Evolutionary conservation across 148 eudicot genomes (phyloP), one percentile per base, ranked within the genome.

Genomic region (Pouteria glomerata): DNA sequence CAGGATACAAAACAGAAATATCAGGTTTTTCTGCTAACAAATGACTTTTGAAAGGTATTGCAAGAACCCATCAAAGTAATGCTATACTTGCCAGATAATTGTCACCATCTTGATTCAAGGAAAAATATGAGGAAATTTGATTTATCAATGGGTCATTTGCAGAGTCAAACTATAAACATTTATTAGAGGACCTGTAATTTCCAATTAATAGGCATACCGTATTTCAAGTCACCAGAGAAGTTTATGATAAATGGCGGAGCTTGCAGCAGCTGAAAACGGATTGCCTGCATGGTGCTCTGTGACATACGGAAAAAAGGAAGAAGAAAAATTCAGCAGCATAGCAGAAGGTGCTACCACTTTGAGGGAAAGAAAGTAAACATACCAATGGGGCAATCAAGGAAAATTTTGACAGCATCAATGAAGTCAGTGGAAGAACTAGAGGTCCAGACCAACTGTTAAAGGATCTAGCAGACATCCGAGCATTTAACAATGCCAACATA

Each of bases 321-420:
- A n/a, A n/a, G n/a, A n/a, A n/a, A n/a, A 57, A 44, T 56, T 78
- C 58, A 82, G 57, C 51, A 30, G 56, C 42, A 69, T 15, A 12
- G 34, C 64, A 45, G 26, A 23, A 58, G 67, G 53, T 19, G 41
- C 37, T 41, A 62, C 41, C 18, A 26, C 29, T 55, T 45, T 30
- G 52, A 75, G 51, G 21, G 58, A 31, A 26, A 73, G 56, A 67
- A 19, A 70, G 34, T 51, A 70, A 44, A 68, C 82, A 47, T 91
- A 95, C 99, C 93, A 95, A 78, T 66, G 99, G 99, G 64, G 82
- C 69, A 81, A 95, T 95, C 82, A 95, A 79, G 63, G 96, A 74
- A 68, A 95, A 95, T 76, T 95, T 91, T 53, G 99, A 89, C 64
- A 95, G 86, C 93, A 95, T 78, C 68, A 95, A 71, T 18, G 82